Base-by-base conservation (phyloP, 2,329 filamentous ascomycete species). In the Incumbomyces lentus region DNA sequence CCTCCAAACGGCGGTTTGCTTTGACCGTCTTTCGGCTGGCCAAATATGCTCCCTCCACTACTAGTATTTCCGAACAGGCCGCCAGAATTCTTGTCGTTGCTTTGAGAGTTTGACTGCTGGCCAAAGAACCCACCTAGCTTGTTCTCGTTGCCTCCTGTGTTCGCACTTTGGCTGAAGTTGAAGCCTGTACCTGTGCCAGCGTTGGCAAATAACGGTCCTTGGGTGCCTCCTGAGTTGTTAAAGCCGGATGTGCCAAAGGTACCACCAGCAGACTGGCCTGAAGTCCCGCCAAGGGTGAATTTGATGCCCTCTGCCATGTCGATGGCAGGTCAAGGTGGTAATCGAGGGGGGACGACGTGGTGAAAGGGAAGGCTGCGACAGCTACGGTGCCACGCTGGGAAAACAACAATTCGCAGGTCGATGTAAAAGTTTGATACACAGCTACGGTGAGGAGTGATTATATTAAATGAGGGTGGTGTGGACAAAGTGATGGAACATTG, bases 201-300 rank as follows among this genome's bases (percentile, higher is more conserved):
- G 38, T 49, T 52, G 37, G 48, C 53, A 44, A 57, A 55, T 19
- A 57, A 42, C 22, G 41, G 30, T 22, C 44, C 44, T 18, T 48
- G 50, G 36, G 50, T 42, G 7, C 26, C 22, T 12, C 40, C 40
- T 32, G 42, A 34, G 29, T 41, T 52, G 40, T 49, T 54, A 10
- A n/a, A 29, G 40, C 31, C 31, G 14, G 50, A 30, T 42, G 50
- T 44, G 17, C 53, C 53, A 49, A 57, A 57, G 31, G 54, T 40
- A 34, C 50, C 50, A 34, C 48, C 42, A 26, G 48, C 38, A 6
- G 47, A 48, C 16, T 48, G 32, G n/a, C 41, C 41, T 19, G 41
- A 22, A 18, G 41, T 37, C 5, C 32, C 34, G 14, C 14, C n/a
- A 17, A 16, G 31, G 16, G 11, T 19, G 17, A 34, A 43, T 3